Conservation (phyloP, 2,329 filamentous ascomycete species). For the Colletotrichum liaoningense region DNA sequence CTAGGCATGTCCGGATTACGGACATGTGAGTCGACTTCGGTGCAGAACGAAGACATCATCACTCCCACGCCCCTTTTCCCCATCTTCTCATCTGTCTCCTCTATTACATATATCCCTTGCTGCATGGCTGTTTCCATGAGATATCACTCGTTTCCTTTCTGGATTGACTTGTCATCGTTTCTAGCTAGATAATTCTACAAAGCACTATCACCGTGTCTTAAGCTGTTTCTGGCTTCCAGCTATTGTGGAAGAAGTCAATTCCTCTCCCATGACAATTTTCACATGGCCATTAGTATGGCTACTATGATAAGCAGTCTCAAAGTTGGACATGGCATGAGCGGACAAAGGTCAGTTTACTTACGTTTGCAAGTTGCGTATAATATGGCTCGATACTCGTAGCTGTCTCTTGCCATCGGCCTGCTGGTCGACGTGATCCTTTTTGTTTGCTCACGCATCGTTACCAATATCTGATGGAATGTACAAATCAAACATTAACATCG, state of each 20-base stretch:
- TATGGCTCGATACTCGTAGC: not conserved
- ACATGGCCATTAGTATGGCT: not conserved
- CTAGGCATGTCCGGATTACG: not conserved
- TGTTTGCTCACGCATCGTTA: not conserved
- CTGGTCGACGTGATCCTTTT: not conserved
- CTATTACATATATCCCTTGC: not conserved
- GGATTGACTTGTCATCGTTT: not conserved
- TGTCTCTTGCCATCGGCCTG: not conserved
- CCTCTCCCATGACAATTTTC: not conserved
- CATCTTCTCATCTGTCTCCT: not conserved
- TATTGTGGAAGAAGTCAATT: not conserved
- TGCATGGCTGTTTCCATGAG: not conserved
- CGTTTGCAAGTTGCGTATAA: not conserved
- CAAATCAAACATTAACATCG: not conserved
- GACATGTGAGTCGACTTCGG: not conserved
- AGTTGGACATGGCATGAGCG: not conserved
- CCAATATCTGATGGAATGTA: not conserved
- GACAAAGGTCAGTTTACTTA: not conserved
- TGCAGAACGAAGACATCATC: not conserved
- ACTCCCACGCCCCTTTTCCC: not conserved
- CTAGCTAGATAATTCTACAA: not conserved
- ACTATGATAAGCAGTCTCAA: not conserved
- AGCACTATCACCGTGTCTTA: not conserved
- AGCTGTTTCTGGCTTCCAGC: not conserved
- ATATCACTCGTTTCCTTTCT: not conserved